Base-by-base conservation (phyloP, 192 early-diverging fungal species). In the Coemansia sp. region DNA sequence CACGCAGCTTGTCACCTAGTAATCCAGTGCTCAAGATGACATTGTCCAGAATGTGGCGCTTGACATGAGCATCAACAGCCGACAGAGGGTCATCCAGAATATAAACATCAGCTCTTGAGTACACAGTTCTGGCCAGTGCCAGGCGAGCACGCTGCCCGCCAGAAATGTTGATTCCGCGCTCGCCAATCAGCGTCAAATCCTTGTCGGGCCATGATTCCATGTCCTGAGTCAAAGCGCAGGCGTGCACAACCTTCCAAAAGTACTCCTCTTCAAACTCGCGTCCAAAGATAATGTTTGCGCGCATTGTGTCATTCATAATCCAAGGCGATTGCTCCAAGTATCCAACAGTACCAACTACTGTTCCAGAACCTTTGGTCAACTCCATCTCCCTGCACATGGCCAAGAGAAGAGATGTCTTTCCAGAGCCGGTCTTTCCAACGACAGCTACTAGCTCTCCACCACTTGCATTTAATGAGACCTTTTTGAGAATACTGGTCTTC, bases 331-430 rank as follows among this genome's bases (percentile, higher is more conserved):
- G 94, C 14, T 92, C 83, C 17, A 84, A 86, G 69, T 94, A 96
- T 10, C 89, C 89, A 19, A 95, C 76, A 4, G 73, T 77, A 7
- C 90, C 90, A 25, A 85, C 84, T 15, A 91, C 76, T 4, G 69
- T 57, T 4, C 92, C 83, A n/a, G 64, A 6, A 3, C 64, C 64
- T 22, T 58, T 38, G 5, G 64, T 57, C 32, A 82, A 76, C 51
- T 77, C 86, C 83, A 92, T 89, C 64, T 94, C 93, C 11, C 93
- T 90, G 20, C 94, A 82, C 40, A 96, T 68, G 11, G 91, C 88
- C 41, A 86, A 88, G 0, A 96, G 69, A 6, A 96, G 74, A 0
- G 91, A 89, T 1, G 89, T 89, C 62, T 96, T 96, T 47, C 93
- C 93, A 24, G 83, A 77, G 10, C 92, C 94, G 11, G 94, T 91